These are phyloP conservation scores for Lodderomyces elongisporus DNA, from an alignment of 1,139 yeast species.

Conservation along the genomic window DNA sequence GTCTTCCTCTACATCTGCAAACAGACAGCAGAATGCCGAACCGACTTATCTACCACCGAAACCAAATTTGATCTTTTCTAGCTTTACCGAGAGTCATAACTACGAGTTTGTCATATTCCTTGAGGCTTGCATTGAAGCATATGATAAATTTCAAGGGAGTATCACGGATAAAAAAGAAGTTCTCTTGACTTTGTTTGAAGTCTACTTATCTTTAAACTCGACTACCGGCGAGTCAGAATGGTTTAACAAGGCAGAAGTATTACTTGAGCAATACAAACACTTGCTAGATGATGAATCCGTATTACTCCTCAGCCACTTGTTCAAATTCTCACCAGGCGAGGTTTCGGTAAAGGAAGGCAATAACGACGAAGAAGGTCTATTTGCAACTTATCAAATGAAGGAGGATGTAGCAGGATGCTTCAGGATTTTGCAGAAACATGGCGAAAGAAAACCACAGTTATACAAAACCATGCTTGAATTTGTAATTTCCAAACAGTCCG, in stretches of 20 bases:
- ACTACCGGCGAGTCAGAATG: conserved; percentile 41
- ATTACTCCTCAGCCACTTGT: conserved; percentile 62
- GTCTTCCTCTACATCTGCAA: conserved; percentile 3
- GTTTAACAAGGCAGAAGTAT: conserved; percentile 57
- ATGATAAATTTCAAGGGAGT: conserved; percentile 72
- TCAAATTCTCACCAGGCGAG: conserved; percentile 50
- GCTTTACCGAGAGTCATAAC: conserved; percentile 79
- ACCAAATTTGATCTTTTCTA: conserved; percentile 81
- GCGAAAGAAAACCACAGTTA: conserved; percentile 58
- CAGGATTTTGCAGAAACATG: conserved; percentile 53
- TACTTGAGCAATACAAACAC: conserved; percentile 41
- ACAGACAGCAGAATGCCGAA: conserved; percentile 1
- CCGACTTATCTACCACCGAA: conserved; percentile 91
- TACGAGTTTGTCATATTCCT: conserved; percentile 88
- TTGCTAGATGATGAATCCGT: conserved; percentile 56
- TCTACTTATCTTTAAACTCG: conserved; percentile 62
- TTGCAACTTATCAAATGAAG: conserved; percentile 57
- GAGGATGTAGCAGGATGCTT: conserved; percentile 57
- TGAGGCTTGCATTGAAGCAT: conserved; percentile 84
- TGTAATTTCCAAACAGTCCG: conserved; percentile 53
- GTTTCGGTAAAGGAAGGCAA: conserved; percentile 28
- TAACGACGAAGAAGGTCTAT: conserved; percentile 59
- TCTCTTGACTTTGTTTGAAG: conserved; percentile 72
- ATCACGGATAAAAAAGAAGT: conserved; percentile 66
- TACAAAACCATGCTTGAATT: conserved; percentile 63